Evolutionary conservation across 768 basidiomycete genomes (phyloP), one percentile per base, ranked within the genome.

Genomic region (Saitozyma sp.): DNA sequence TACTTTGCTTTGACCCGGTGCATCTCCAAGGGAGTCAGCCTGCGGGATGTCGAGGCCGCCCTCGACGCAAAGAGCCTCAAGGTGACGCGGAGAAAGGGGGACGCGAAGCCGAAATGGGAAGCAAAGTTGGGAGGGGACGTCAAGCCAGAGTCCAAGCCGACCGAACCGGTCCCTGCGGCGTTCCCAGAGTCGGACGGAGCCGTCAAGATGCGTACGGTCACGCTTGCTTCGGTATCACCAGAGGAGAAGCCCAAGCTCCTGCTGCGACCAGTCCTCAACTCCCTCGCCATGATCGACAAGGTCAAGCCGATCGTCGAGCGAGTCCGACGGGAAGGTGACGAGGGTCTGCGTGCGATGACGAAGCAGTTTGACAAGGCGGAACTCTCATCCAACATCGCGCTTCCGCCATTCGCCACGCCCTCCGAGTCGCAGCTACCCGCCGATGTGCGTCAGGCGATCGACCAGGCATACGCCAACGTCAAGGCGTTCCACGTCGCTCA

Each of bases 271-370:
- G 92, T 97, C 48, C 86, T 94, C 71, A 90, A 86, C 73, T 85
- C 84, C 3, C 85, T 86, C 68, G 89, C 91, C 71, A 94, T 96
- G 91, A 91, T 98, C 61, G 83, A 84, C 57, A 92, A 91, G 78
- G 96, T 98, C 69, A 88, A 87, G 75, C 96, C 96, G 41, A 98
- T 99, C 74, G 91, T 98, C 61, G 86, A 91, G 62, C 84, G 88
- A 52, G 92, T 99, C 57, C 88, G 93, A 64, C 78, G 79, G 40
- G 85, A 87, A 20, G 95, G 96, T 49, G 96, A 99, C 77, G 82
- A 82, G 0, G 96, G 92, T 17, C 85, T 99, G 37, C 84, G 90
- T 50, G 89, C 90, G 65, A 83, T 95, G 73, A 93, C 95, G 42
- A 88, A 90, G 79, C 94, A 93, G 79, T 95, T 96, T 74, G 96